Base-by-base conservation (phyloP, 2,329 filamentous ascomycete species). In the Berkeleyomyces rouxiae region DNA sequence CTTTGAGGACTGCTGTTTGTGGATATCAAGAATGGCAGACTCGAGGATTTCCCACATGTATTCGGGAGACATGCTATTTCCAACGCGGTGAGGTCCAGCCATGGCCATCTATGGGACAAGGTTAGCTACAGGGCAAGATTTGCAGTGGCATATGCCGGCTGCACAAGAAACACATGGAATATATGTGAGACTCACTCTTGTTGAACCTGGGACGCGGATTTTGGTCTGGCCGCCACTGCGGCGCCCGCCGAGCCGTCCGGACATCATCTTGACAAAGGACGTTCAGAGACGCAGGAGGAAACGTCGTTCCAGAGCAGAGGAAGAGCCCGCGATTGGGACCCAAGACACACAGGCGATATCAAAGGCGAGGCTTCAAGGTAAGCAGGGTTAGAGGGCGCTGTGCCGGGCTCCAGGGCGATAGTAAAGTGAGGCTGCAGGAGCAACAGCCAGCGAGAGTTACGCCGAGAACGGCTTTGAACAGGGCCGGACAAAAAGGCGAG, bases 1-100 rank as follows among this genome's bases (percentile, higher is more conserved):
- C 13, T 81, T 80, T 7, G 90, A 95, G 65, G 90, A 90, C 71
- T 95, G 93, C 72, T 95, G 91, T 64, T 84, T 87, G 75, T 97
- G 91, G 59, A 99, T 97, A 70, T 96, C 88, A 63, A 78, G 79
- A 61, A 99, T 82, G 3, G 92, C 90, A 58, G 84, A 80, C 55
- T 84, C 79, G 6, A 99, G 82, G 53, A 84, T 82, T 11, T 78
- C 77, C 93, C 93, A 99, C 68, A 55, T 31, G 37, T 55, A 37
- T n/a, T 55, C 51, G 11, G 51, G 51, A 36, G 51, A 37, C 33
- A 36, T 55, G 31, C 37, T 37, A 13, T 36, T 55, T 2, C 33
- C 51, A n/a, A 55, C 7, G n/a, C 51, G 51, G 33, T 31, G 51
- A 7, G 51, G 51, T 10, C 51, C 51, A 9, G 31, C 36, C 51